Percentiles rank a stretch among this genome's conserved stretches.
phyloP scores from a whole-genome alignment of 352 stramenopile genomes.

The Pelagophyceae sp. region DNA sequence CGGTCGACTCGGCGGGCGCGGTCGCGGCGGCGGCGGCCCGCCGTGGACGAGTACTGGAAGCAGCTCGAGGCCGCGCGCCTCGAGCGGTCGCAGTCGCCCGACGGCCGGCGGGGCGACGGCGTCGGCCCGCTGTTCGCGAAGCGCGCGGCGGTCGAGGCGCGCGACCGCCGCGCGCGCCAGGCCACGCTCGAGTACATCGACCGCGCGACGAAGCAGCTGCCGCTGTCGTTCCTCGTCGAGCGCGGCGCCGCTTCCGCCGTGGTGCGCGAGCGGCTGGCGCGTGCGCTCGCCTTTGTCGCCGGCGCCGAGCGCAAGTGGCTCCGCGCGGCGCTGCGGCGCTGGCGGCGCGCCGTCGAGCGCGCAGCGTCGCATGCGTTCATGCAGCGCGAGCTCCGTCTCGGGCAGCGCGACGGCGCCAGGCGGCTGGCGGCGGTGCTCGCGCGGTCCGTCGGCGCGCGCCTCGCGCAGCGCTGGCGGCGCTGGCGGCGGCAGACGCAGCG shows the following conservation, averaged over 20 bases:
- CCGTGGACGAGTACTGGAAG: neutral
- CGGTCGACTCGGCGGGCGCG: neutral
- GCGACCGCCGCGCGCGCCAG: too few species aligned
- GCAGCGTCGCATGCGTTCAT: neutral
- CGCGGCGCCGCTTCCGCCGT: too few species aligned
- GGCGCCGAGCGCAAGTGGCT: too few species aligned
- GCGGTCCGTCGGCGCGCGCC: neutral
- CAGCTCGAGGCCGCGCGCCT: too few species aligned
- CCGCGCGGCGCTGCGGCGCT: neutral
- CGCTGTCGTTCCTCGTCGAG: neutral
- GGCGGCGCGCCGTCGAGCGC: neutral
- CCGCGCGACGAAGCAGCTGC: neutral
- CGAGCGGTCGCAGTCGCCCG: too few species aligned
- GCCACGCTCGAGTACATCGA: too few species aligned
- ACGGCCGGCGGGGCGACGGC: too few species aligned
- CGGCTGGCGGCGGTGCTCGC: neutral
- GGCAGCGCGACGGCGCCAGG: neutral
- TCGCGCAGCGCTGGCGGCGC: neutral
- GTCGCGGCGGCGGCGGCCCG: too few species aligned
- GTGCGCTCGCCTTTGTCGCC: too few species aligned
- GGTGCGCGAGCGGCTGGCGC: too few species aligned
- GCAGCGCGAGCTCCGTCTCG: neutral
- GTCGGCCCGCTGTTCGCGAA: too few species aligned
- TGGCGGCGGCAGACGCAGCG: neutral
- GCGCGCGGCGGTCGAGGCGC: too few species aligned